phyloP scores from a whole-genome alignment of 352 stramenopile genomes.

The Globisporangium polare region DNA sequence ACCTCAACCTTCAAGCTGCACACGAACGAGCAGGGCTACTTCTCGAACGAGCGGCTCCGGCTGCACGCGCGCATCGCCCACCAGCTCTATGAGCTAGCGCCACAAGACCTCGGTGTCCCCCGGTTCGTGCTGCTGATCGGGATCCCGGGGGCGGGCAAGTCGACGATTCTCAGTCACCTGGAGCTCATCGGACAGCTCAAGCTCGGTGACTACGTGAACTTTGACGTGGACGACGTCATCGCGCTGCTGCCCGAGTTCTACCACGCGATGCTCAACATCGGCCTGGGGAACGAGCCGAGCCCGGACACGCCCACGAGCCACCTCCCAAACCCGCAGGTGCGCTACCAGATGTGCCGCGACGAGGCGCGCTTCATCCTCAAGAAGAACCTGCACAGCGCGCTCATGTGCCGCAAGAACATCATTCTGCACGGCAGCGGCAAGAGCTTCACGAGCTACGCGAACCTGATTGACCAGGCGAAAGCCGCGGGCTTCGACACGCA shows the following conservation, averaged over 20 bases:
- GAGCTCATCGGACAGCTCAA: constrained; percentile 65
- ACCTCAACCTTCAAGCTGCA: constrained; percentile 61
- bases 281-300: constrained; percentile 53
- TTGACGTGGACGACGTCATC: constrained; percentile 79
- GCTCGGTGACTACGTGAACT: constrained; percentile 79
- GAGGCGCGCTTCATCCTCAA: constrained; percentile 80
- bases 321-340: constrained; percentile 50
- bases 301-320: constrained; percentile 11
- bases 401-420: constrained; percentile 77
- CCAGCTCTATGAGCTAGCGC: constrained; percentile 56
- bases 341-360: constrained; percentile 77
- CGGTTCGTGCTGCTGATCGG: constrained; percentile 71
- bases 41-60: constrained; percentile 52
- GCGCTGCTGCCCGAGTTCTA: constrained; percentile 78
- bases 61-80: constrained; percentile 73
- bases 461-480: constrained; percentile 63
- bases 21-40: constrained; percentile 53
- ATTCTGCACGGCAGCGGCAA: constrained; percentile 78
- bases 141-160: constrained; percentile 68
- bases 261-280: constrained; percentile 80
- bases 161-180: constrained; percentile 70
- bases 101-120: constrained; percentile 46
- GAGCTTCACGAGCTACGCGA: constrained; percentile 61
- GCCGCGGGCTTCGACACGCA: constrained; percentile 63
- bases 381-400: constrained; percentile 71